Base-by-base conservation (phyloP, 331 rosid species). In the Malus hybrid region DNA sequence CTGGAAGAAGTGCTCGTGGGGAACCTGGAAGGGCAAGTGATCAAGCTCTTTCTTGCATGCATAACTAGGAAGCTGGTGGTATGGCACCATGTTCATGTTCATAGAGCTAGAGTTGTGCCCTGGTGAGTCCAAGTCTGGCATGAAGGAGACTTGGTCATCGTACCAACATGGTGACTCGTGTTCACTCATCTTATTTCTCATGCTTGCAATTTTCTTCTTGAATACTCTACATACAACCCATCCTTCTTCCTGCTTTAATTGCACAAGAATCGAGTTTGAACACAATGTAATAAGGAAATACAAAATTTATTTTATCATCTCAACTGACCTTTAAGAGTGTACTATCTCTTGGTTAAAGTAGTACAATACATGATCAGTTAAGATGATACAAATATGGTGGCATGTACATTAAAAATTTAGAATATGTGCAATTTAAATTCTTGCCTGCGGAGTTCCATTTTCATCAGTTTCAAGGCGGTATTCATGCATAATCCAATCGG, bases 401-500 rank as follows among this genome's bases (percentile, higher is more conserved):
- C 6, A 4, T 1, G 33, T 7, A 27, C 61, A 54, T 22, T 7
- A 56, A 5, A 71, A 33, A 55, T 20, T 59, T 6, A 7, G 57
- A 73, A n/a, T 36, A 19, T 22, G 36, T 20, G 2, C 5, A 54
- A 32, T 6, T 44, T 7, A 7, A 15, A 19, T 15, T 78, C 93
- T 88, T 85, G 79, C 98, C 92, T 93, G 97, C 10, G 98, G 87
- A 59, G 96, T 36, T 9, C 84, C 97, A 85, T 88, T 89, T 86
- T 91, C 97, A 79, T 91, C 91, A 0, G 93, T 88, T 87, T 93
- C 93, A 67, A 93, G 98, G 0, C 98, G 85, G 73, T 93, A 93
- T 52, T 93, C 98, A 42, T 93, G 98, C 98, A 93, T 93, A 16
- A 93, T 93, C 98, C 98, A 93, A 80, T 93, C 98, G 0, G 98